phyloP scores from a whole-genome alignment of 2,329 filamentous ascomycete genomes.

The Xylaria polymorpha region DNA sequence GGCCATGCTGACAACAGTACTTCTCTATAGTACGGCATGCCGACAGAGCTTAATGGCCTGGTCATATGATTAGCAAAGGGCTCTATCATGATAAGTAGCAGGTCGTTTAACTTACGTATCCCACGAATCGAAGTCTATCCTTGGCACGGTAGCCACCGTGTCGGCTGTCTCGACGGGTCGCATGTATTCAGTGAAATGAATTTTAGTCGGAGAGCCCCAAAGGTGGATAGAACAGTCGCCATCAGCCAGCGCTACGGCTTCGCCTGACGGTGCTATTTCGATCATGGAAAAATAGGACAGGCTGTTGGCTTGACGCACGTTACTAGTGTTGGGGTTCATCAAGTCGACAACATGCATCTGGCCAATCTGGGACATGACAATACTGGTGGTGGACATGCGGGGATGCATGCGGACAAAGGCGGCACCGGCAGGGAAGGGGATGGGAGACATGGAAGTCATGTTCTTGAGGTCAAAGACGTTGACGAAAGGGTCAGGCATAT shows the following conservation, averaged over 20 bases:
- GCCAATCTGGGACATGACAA: conserved; percentile 90
- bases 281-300: conserved; percentile 80
- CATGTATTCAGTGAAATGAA: conserved; percentile 86
- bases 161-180: conserved; percentile 83
- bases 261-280: conserved; percentile 88
- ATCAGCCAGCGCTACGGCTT: conserved; percentile 85
- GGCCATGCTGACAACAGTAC: conserved; percentile 90
- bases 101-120: conserved; percentile 70
- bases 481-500: conserved; percentile 90
- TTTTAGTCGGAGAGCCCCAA: conserved; percentile 87
- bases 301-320: conserved; percentile 84
- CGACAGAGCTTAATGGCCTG: conserved; percentile 84
- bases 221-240: conserved; percentile 82
- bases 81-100: neutral
- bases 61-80: conserved; percentile 28
- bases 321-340: conserved; percentile 90
- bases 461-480: conserved; percentile 97
- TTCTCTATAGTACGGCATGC: conserved; percentile 94
- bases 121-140: conserved; percentile 72
- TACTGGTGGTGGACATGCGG: conserved; percentile 91
- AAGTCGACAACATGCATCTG: conserved; percentile 97
- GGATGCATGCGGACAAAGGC: conserved; percentile 98
- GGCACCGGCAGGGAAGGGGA: conserved; percentile 91
- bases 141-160: conserved; percentile 65
- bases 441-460: conserved; percentile 85